Percentiles rank a stretch among this genome's conserved stretches.
phyloP scores from a whole-genome alignment of 2,329 filamentous ascomycete species.

The Lachnellula arida region DNA sequence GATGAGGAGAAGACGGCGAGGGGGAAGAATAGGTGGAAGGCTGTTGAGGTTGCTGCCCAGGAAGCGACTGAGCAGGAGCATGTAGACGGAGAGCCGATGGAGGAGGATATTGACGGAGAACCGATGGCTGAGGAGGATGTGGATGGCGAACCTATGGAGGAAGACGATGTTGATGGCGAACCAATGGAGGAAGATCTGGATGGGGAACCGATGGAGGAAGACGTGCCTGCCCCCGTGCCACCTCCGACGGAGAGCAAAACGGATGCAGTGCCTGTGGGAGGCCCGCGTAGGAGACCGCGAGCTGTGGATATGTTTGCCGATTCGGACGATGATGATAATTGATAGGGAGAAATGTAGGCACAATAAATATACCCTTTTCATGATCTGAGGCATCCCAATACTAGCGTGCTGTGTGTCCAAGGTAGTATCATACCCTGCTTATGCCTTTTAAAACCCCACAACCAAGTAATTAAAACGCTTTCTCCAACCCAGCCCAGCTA shows the following conservation, averaged over 20 bases:
- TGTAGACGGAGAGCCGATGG: slow-evolving; percentile 45
- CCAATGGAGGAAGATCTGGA: slow-evolving; percentile 34
- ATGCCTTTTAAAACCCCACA: no score
- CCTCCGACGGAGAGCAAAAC: slow-evolving; percentile 1
- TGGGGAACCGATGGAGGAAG: slow-evolving; percentile 39
- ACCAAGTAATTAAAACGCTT: no score
- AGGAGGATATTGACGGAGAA: slow-evolving; percentile 38
- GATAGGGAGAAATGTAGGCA: background rate
- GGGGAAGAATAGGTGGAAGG: slow-evolving; percentile 32
- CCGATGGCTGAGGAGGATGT: slow-evolving; percentile 38
- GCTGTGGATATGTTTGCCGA: slow-evolving; percentile 87
- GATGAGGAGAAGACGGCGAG: slow-evolving; percentile 28
- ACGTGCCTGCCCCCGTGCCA: slow-evolving; percentile 26
- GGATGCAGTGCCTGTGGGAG: slow-evolving; percentile 15
- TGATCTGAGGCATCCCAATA: background rate
- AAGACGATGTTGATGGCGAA: slow-evolving; percentile 35
- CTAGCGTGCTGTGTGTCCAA: background rate
- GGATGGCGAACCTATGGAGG: slow-evolving; percentile 34
- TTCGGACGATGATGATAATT: slow-evolving; percentile 48
- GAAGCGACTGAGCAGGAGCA: slow-evolving; percentile 41
- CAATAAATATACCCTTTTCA: background rate
- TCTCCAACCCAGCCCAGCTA: no score
- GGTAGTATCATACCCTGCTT: no score
- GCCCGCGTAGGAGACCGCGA: slow-evolving; percentile 44
- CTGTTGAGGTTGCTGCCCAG: slow-evolving; percentile 32